Conservation (phyloP, 108 stramenopile genomes). For the Skeletonema menzelii region DNA sequence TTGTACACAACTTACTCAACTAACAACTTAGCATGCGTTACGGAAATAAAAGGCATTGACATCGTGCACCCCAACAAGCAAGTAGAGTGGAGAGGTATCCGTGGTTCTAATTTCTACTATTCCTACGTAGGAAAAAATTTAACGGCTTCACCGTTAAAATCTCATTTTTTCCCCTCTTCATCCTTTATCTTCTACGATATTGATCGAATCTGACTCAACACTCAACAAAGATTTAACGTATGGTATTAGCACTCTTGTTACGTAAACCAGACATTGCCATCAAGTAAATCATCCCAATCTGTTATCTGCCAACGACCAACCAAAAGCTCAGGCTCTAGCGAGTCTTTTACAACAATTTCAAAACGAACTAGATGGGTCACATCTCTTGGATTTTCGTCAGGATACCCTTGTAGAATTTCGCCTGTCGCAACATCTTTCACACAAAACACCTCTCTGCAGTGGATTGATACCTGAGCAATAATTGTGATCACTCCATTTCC, state of each 20-base stretch:
- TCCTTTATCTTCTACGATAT: too few species aligned
- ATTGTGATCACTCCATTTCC: slow-evolving; percentile 43
- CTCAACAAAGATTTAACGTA: too few species aligned
- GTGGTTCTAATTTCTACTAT: too few species aligned
- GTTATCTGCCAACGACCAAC: slow-evolving; percentile 47
- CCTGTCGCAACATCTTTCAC: slow-evolving; percentile 55
- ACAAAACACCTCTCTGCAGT: slow-evolving; percentile 58
- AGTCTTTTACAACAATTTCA: slow-evolving; percentile 40
- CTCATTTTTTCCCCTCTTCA: too few species aligned
- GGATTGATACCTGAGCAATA: slow-evolving; percentile 54
- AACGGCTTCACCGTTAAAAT: too few species aligned
- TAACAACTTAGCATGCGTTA: too few species aligned
- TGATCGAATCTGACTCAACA: background rate
- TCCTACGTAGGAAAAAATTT: too few species aligned
- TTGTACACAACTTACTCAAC: too few species aligned
- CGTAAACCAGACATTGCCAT: slow-evolving; percentile 55
- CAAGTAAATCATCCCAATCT: slow-evolving; percentile 67
- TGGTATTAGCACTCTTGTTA: too few species aligned
- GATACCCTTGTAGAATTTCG: slow-evolving; percentile 50
- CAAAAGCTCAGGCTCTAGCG: background rate
- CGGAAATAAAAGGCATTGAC: too few species aligned
- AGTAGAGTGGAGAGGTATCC: too few species aligned
- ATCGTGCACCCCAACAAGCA: too few species aligned
- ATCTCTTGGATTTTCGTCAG: slow-evolving; percentile 36
- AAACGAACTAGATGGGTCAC: slow-evolving; percentile 60